Base-by-base conservation (phyloP, 2,329 filamentous ascomycete genomes). In the Chrysoporthe puriensis region DNA sequence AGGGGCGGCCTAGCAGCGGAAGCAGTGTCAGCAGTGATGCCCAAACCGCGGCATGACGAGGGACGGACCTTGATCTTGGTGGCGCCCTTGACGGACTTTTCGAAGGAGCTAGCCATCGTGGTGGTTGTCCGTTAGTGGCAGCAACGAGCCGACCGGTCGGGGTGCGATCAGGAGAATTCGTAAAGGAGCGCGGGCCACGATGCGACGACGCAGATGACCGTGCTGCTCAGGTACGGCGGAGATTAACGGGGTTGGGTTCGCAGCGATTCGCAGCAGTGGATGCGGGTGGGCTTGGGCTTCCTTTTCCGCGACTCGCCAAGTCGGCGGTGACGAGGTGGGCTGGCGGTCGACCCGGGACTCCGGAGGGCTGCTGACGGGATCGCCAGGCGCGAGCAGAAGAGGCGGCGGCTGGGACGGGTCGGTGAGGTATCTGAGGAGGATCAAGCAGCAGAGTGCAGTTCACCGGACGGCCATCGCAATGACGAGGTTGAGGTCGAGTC, bases 61-160 rank as follows among this genome's bases (percentile, higher is more conserved):
- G 56, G 44, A 73, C 79, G 79, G 75, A 94, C 94, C 89, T 97
- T 98, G 78, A 97, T 93, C 85, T 98, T 98, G 76, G 95, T 98
- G 75, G 93, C 95, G 82, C 95, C 96, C 85, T 98, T 98, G 77
- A 99, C 96, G 74, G 94, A 97, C 86, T 98, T 99, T 85, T 99
- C 96, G 79, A 98, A 98, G 68, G 92, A 95, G 83, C 90, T 92
- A 73, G 91, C 88, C 92, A 94, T 94, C 73, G 62, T 74, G 59
- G 50, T 32, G 11, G n/a, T 13, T 26, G 43, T 65, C 43, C 7
- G 63, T 59, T 43, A 52, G 14, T 18, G 43, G 44, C 26, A 36
- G 32, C 14, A 56, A 34, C 34, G 56, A 50, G 54, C 34, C 43
- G 32, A 32, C 34, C 57, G 57, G 44, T n/a, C n/a, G 18, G 11